phyloP scores from a whole-genome alignment of 2,329 filamentous ascomycete species.

The Ascochyta koolunga region DNA sequence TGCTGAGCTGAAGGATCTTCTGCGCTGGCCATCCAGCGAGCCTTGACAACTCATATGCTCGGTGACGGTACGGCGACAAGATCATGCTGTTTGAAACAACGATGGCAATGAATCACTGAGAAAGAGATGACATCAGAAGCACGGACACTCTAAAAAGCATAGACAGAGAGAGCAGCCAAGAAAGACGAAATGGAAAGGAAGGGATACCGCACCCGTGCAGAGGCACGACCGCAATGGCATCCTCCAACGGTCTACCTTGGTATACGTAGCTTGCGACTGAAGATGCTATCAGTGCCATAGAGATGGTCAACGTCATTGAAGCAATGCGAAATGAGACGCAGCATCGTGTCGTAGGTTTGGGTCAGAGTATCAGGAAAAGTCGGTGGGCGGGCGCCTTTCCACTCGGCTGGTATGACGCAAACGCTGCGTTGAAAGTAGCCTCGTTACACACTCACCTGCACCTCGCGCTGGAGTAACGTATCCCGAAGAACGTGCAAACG shows the following conservation, averaged over 20 bases:
- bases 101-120: slow-evolving; percentile 7
- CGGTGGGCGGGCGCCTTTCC: neutral
- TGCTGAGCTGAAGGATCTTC: slow-evolving; percentile 18
- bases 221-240: slow-evolving; percentile 15
- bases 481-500: neutral
- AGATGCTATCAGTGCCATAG: slow-evolving; percentile 10
- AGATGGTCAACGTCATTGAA: slow-evolving; percentile 3
- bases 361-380: neutral
- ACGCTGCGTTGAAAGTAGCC: neutral
- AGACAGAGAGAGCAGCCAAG: slow-evolving; percentile 19
- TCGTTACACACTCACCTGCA: neutral
- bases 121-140: slow-evolving; percentile 32
- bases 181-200: slow-evolving; percentile 14
- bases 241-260: slow-evolving; percentile 11
- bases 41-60: slow-evolving; percentile 32
- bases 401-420: neutral
- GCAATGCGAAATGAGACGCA: neutral
- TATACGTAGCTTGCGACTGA: neutral
- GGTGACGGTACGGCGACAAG: slow-evolving; percentile 21
- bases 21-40: slow-evolving; percentile 30
- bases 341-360: slow-evolving; percentile 12
- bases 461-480: neutral
- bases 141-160: slow-evolving; percentile 20
- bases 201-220: slow-evolving; percentile 26
- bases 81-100: slow-evolving; percentile 7